Evolutionary conservation across 768 basidiomycete genomes (phyloP).

Genomic region (Boletus insuetus): DNA sequence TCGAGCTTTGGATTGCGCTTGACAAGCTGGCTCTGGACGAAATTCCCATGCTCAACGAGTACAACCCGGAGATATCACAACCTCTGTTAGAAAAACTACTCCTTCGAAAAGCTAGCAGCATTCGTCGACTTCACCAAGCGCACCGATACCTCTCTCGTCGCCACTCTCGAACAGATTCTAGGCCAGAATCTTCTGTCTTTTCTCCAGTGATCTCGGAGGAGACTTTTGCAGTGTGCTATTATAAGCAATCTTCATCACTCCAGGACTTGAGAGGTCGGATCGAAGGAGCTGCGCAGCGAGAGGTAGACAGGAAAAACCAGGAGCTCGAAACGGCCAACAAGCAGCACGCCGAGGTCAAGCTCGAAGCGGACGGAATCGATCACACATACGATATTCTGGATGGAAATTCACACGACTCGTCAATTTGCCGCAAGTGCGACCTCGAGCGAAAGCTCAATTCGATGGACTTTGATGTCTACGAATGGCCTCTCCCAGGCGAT

Average conservation of each 20-base stretch:
- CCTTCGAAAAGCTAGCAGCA: conserved; percentile 29
- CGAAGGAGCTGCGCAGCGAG: conserved; percentile 20
- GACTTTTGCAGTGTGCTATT: conserved; percentile 37
- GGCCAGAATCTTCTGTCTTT: conserved; percentile 34
- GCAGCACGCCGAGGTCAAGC: not conserved
- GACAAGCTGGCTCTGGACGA: conserved; percentile 36
- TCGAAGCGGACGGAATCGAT: not conserved
- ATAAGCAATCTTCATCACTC: conserved; percentile 14
- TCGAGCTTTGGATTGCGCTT: conserved; percentile 48
- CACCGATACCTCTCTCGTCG: conserved; percentile 31
- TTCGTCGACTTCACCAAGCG: conserved; percentile 29
- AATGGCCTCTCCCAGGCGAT: conserved; percentile 44
- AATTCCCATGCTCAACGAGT: conserved; percentile 38
- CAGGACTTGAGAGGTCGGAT: conserved; percentile 28
- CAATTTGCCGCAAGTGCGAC: conserved; percentile 22
- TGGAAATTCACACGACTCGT: not conserved
- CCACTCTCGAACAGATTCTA: conserved; percentile 8
- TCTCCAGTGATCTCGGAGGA: conserved; percentile 7
- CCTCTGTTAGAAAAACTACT: conserved; percentile 39
- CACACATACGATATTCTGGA: not conserved
- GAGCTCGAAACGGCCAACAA: conserved; percentile 28
- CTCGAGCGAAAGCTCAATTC: conserved; percentile 7
- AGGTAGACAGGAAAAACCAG: conserved; percentile 16
- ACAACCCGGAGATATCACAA: conserved; percentile 43
- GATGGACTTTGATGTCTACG: conserved; percentile 36